Evolutionary conservation across 1,139 yeast genomes (phyloP), one percentile per base, ranked within the genome.

Genomic region (Kodamaea ohmeri): DNA sequence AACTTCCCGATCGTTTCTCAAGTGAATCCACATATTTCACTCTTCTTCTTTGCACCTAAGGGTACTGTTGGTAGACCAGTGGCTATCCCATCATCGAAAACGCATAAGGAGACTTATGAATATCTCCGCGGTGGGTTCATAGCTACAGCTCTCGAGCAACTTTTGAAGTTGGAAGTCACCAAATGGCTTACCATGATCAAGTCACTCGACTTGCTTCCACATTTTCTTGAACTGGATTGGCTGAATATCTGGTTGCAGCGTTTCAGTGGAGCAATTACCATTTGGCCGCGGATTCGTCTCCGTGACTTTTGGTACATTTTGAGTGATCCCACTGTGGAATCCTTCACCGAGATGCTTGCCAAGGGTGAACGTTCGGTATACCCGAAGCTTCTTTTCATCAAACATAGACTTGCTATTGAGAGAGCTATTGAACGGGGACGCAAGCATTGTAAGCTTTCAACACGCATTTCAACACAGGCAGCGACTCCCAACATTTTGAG

Each of bases 21-120:
- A 58, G 92, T 84, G 7, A 85, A 85, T 54, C 94, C 95, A 1
- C 95, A 85, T 55, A 83, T 85, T 32, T 75, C 84, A 40, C 65
- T 85, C 25, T 85, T 85, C 59, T 82, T 81, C 50, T 85, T 78
- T 55, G 85, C 90, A 3, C 89, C 92, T 13, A 75, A 83, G 49
- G 95, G 95, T 1, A 78, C 88, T 0, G 87, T 84, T 18, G 95
- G 95, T 0, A 67, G 84, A 39, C 95, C 95, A 0, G 87, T 85
- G 12, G 74, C 85, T 0, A 54, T 57, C 4, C 53, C 73, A 0
- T 71, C 83, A 43, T 60, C 83, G n/a, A 76, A 61, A 39, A 67
- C 73, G 11, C 50, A 53, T 27, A 55, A 49, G 13, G 65, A 62
- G 39, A 62, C 60, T 37, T 69, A 57, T 45, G 73, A 72, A 4